Evolutionary conservation across 495 filamentous ascomycete genomes (phyloP).

Genomic region (Parachaetomium inaequale): DNA sequence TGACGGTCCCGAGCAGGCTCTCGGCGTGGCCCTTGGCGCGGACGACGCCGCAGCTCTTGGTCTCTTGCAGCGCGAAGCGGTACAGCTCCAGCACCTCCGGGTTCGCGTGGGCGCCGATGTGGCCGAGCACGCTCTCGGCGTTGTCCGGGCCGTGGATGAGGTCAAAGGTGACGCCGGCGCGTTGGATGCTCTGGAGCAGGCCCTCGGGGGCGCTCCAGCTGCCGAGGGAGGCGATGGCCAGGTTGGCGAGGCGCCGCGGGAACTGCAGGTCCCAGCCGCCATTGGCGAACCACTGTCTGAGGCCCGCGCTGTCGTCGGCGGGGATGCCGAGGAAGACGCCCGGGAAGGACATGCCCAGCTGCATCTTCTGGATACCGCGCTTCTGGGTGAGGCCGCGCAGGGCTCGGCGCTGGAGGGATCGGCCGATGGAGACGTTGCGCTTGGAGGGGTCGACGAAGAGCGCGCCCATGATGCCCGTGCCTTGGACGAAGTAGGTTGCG

Average conservation of each 20-base stretch:
- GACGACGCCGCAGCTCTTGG: slow-evolving; percentile 73
- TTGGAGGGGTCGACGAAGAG: slow-evolving; percentile 80
- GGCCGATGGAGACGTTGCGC: slow-evolving; percentile 79
- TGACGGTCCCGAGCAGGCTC: slow-evolving; percentile 72
- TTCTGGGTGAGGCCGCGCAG: slow-evolving; percentile 64
- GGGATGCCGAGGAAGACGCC: slow-evolving; percentile 79
- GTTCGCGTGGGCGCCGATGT: slow-evolving; percentile 69
- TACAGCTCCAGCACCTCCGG: slow-evolving; percentile 84
- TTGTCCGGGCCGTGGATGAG: slow-evolving; percentile 77
- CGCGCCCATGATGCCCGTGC: slow-evolving; percentile 73
- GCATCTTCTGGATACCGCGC: slow-evolving; percentile 65
- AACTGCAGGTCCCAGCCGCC: slow-evolving; percentile 49
- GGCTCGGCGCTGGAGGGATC: slow-evolving; percentile 77
- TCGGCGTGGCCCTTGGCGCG: slow-evolving; percentile 69
- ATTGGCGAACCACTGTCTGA: slow-evolving; percentile 54
- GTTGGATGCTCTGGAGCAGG: slow-evolving; percentile 64
- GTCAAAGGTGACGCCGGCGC: slow-evolving; percentile 67
- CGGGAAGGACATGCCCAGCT: slow-evolving; percentile 74
- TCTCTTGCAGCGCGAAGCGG: slow-evolving; percentile 67
- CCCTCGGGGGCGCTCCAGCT: slow-evolving; percentile 73
- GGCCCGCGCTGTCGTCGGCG: slow-evolving; percentile 44
- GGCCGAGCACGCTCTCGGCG: slow-evolving; percentile 67
- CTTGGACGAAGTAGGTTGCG: slow-evolving; percentile 74
- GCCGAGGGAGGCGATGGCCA: slow-evolving; percentile 59
- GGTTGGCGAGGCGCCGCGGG: slow-evolving; percentile 56